These are phyloP conservation scores for Karstenula rhodostoma DNA, from an alignment of 2,329 filamentous ascomycete species.

Conservation along the genomic window DNA sequence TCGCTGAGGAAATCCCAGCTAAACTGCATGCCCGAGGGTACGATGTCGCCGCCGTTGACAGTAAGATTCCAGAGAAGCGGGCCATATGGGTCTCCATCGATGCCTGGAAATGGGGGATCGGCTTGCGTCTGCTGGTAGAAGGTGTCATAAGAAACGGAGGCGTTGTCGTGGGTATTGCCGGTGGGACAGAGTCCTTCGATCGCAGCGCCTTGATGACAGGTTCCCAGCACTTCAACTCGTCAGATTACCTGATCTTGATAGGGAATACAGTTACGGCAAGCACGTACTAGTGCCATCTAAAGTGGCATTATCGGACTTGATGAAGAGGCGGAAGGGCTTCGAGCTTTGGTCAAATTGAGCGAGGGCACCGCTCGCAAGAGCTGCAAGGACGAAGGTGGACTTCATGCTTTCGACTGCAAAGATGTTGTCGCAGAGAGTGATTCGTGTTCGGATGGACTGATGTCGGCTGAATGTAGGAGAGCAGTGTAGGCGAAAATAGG, in stretches of 20 bases:
- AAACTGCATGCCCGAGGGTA: slow-evolving; percentile 44
- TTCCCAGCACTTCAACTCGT: slow-evolving; percentile 24
- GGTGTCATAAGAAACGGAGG: slow-evolving; percentile 26
- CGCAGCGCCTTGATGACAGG: slow-evolving; percentile 56
- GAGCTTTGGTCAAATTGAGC: slow-evolving; percentile 29
- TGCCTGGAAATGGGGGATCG: slow-evolving; percentile 7
- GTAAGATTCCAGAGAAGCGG: slow-evolving; percentile 25
- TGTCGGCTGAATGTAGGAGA: neutral
- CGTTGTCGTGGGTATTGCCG: slow-evolving; percentile 13
- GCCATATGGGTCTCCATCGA: slow-evolving; percentile 21
- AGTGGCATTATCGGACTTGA: slow-evolving; percentile 27
- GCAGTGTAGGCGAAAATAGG: neutral
- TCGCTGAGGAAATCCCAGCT: slow-evolving; percentile 42
- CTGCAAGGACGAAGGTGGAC: slow-evolving; percentile 13
- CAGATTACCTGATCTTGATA: neutral
- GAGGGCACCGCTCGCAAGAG: slow-evolving; percentile 15
- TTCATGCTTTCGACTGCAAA: slow-evolving; percentile 15
- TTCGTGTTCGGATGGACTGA: neutral
- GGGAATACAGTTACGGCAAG: no score
- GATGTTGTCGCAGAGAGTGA: neutral
- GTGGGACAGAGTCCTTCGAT: slow-evolving; percentile 51
- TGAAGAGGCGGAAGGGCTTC: slow-evolving; percentile 31
- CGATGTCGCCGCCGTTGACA: slow-evolving; percentile 10
- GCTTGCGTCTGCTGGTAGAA: slow-evolving; percentile 41
- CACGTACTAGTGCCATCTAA: slow-evolving; percentile 24